Base-by-base conservation (phyloP, 78 protist genomes). In the Protostelium mycophagum region DNA sequence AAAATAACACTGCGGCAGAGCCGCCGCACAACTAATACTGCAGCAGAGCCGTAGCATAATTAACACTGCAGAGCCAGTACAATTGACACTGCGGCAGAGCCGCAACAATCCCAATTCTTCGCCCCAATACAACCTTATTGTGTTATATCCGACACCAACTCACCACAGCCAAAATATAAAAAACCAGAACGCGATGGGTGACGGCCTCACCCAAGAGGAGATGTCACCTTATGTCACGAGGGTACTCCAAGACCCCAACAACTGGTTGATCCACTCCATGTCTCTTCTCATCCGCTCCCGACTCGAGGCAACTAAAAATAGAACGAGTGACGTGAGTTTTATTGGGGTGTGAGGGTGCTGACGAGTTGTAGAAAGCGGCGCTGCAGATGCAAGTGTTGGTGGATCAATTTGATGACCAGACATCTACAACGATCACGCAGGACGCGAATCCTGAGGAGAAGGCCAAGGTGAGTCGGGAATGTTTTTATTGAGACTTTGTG, bases 221-320 rank as follows among this genome's bases (percentile, higher is more conserved):
- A 93, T 96, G 96, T 0, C 63, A 25, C 94, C 96, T 16, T 96
- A 90, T 28, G 91, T 96, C 25, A 86, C 39, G 23, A 38, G 84
- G n/a, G 31, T 88, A 35, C 87, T 93, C 73, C 90, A 83, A 38
- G 28, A 84, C 28, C 92, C 95, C 9, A 88, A 90, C 85, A 91
- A 94, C 86, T 96, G 97, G 97, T 35, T 93, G 39, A 94, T 96
- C n/a, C 93, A 96, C 91, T 86, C 95, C 0, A 92, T 86, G 93
- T 93, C 93, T n/a, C 92, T 96, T 28, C 88, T 96, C 31, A 84
- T 96, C 34, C 88, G 91, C 37, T 84, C 93, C 25, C 89, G 97
- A 34, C 84, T 96, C 34, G 97, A 96, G 85, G 31, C 93, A 38
- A 36, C 37, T 16, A 37, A 87, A 25, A 36, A 88, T 38, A 86